Evolutionary conservation across 345 rosid genomes (phyloP).

Genomic region (Sonneratia alba): DNA sequence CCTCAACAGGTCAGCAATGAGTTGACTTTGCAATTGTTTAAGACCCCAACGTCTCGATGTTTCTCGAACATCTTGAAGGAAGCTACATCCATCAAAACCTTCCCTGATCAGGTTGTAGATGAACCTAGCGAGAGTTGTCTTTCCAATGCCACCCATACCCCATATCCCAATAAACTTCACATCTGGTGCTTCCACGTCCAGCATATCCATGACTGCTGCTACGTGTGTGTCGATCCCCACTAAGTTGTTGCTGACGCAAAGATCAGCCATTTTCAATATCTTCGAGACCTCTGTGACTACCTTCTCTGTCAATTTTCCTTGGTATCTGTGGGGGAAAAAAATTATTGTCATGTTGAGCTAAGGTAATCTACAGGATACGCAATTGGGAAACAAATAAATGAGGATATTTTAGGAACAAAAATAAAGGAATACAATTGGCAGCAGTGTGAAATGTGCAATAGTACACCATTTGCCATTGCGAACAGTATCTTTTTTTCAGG

Average conservation of each 20-base stretch:
- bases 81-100: background rate
- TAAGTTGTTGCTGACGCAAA: background rate
- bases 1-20: background rate
- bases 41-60: background rate
- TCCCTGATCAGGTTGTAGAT: background rate
- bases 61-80: background rate
- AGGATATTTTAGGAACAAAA: too few species aligned
- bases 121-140: background rate
- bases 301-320: background rate
- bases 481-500: too few species aligned
- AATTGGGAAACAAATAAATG: too few species aligned
- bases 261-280: background rate
- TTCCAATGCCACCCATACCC: background rate
- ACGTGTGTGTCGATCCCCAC: background rate
- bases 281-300: background rate
- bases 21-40: background rate
- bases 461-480: too few species aligned
- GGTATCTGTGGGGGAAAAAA: background rate
- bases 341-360: background rate
- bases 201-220: background rate
- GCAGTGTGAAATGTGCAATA: too few species aligned
- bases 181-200: background rate
- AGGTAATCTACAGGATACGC: too few species aligned
- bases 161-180: background rate
- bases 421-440: too few species aligned